Evolutionary conservation across 108 stramenopile species (phyloP).

Genomic region (Seminavis robusta): DNA sequence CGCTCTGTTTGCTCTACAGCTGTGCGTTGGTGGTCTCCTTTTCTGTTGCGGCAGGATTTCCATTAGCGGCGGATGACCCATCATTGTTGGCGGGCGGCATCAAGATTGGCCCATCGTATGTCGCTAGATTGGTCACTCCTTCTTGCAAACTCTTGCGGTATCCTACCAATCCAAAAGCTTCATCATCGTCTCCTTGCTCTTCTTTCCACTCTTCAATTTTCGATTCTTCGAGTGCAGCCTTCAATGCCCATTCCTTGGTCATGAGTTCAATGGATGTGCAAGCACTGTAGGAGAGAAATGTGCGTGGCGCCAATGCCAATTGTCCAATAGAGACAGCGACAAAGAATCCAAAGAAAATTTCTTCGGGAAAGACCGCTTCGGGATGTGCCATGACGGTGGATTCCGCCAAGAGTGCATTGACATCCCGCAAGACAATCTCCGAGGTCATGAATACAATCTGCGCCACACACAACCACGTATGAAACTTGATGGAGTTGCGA

Average conservation of each 20-base stretch:
- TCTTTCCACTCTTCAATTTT: no score
- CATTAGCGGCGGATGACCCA: no score
- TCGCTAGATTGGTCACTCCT: no score
- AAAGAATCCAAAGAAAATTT: slow-evolving; percentile 21
- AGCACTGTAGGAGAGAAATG: slow-evolving; percentile 31
- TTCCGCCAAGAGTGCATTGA: slow-evolving; percentile 6
- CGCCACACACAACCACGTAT: slow-evolving; percentile 31
- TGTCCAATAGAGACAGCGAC: slow-evolving; percentile 11
- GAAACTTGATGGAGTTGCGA: slow-evolving; percentile 33
- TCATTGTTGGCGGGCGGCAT: no score
- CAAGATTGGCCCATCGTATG: no score
- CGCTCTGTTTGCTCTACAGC: no score
- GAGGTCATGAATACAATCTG: slow-evolving; percentile 28
- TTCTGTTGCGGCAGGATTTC: no score
- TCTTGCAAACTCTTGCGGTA: no score
- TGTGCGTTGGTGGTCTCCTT: no score
- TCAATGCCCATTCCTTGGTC: neutral
- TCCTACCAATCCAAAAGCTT: no score
- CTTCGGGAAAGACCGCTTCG: slow-evolving; percentile 16
- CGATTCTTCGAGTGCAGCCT: neutral
- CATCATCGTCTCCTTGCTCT: no score
- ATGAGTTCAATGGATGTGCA: slow-evolving; percentile 24
- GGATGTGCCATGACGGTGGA: slow-evolving; percentile 15
- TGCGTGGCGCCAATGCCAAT: slow-evolving; percentile 25
- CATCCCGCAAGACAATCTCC: slow-evolving; percentile 34